Percentiles rank a stretch among this genome's conserved stretches.
These are phyloP conservation scores for Ceratopteris richardii DNA, from an alignment of 75 land plant genomes.

Conservation along the genomic window DNA sequence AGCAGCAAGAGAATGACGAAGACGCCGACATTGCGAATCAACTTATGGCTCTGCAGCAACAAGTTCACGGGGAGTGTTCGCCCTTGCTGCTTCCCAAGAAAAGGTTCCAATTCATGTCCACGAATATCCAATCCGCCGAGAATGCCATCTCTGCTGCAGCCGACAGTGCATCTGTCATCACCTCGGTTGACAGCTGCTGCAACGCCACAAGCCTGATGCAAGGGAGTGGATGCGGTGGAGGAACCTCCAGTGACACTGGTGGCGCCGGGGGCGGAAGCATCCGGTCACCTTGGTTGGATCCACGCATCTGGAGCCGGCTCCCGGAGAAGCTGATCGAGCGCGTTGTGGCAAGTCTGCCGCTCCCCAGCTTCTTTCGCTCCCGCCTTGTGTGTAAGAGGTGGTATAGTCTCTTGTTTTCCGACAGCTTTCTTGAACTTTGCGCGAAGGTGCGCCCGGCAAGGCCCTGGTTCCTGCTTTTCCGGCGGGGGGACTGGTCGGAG, in stretches of 20 bases:
- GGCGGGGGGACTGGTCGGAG: slow-evolving; percentile 23
- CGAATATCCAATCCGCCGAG: neutral
- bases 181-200: neutral
- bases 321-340: slow-evolving; percentile 67
- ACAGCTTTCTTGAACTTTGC: slow-evolving; percentile 62
- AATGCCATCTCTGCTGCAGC: slow-evolving; percentile 3
- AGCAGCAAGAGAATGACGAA: neutral
- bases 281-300: slow-evolving; percentile 61
- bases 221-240: neutral
- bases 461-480: slow-evolving; percentile 64
- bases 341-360: slow-evolving; percentile 73
- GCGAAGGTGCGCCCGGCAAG: slow-evolving; percentile 38
- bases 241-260: neutral
- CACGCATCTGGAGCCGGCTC: slow-evolving; percentile 67
- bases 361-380: slow-evolving; percentile 70
- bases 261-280: too few species aligned
- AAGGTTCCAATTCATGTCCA: neutral
- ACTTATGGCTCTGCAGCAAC: neutral
- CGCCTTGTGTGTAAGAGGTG: slow-evolving; percentile 69
- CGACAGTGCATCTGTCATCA: neutral
- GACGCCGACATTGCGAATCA: neutral
- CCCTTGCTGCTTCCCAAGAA: neutral
- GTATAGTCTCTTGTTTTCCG: slow-evolving; percentile 74
- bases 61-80: neutral
- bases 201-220: too few species aligned